These are phyloP conservation scores for Plantago major DNA, from an alignment of 257 asterid genomes.

Conservation along the genomic window DNA sequence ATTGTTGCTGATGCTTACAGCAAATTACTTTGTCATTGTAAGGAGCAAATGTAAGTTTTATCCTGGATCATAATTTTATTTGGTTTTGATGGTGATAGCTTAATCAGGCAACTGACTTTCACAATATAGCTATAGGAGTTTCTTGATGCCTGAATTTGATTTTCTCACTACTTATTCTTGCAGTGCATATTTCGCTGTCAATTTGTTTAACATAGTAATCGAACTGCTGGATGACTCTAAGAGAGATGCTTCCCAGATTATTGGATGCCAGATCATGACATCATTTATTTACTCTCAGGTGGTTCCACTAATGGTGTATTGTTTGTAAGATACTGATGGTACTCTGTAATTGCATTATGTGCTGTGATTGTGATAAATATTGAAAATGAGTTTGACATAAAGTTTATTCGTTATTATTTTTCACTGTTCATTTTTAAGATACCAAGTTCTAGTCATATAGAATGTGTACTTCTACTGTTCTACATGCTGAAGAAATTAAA, in stretches of 20 bases:
- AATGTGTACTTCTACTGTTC: too few relatives aligned
- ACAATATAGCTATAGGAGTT: not conserved
- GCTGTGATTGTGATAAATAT: not conserved
- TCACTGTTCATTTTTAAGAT: constrained; percentile 15
- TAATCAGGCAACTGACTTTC: not conserved
- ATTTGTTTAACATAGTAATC: constrained; percentile 56
- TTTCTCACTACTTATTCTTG: constrained; percentile 27
- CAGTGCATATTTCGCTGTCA: constrained; percentile 86
- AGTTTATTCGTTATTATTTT: constrained; percentile 1
- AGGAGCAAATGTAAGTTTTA: constrained; percentile 80
- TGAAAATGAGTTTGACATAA: constrained; percentile 10
- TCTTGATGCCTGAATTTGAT: constrained; percentile 3
- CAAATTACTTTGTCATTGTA: constrained; percentile 71
- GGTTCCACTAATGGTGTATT: not conserved
- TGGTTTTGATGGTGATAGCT: constrained; percentile 12
- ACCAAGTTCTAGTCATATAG: too few relatives aligned
- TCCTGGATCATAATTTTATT: not conserved
- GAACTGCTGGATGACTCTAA: constrained; percentile 74
- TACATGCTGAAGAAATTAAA: too few relatives aligned
- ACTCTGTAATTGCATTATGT: too few relatives aligned
- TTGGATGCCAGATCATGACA: constrained; percentile 80
- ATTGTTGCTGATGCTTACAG: constrained; percentile 65
- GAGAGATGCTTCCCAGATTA: constrained; percentile 50
- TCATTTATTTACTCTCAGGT: constrained; percentile 86
- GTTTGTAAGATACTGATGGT: too few relatives aligned